Conservation (phyloP, 495 filamentous ascomycete genomes). For the Umbilicaria muhlenbergii region DNA sequence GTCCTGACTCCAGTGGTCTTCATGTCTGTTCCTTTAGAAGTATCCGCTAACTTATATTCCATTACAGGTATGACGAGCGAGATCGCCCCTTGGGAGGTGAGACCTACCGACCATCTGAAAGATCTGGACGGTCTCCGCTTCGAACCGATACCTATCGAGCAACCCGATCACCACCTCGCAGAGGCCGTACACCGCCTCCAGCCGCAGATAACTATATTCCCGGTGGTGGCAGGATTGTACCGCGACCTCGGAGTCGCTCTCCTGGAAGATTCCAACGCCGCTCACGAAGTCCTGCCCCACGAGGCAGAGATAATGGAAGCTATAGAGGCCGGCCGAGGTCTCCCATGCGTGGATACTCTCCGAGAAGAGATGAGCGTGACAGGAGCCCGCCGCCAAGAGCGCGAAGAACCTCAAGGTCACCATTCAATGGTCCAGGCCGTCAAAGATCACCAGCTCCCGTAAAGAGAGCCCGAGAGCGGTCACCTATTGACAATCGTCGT, state of each 20-base stretch:
- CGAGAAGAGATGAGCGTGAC: conserved; percentile 29
- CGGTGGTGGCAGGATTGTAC: conserved; percentile 20
- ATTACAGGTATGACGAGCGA: conserved; percentile 33
- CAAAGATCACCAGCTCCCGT: conserved; percentile 19
- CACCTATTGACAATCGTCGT: conserved; percentile 13
- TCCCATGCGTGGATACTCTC: conserved; percentile 28
- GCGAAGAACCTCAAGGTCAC: conserved; percentile 30
- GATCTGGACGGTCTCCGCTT: conserved; percentile 21
- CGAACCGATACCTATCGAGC: conserved; percentile 24
- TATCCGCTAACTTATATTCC: not conserved
- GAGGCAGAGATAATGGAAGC: conserved; percentile 20
- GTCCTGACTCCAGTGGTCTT: conserved; percentile 1
- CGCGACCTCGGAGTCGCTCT: conserved; percentile 29
- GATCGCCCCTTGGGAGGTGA: conserved; percentile 26
- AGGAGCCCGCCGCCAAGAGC: conserved; percentile 23
- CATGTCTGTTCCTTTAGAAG: not conserved
- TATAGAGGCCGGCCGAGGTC: conserved; percentile 25
- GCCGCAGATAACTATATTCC: conserved; percentile 35
- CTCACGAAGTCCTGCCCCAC: conserved; percentile 29
- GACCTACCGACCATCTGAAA: conserved; percentile 34
- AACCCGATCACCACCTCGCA: conserved; percentile 19
- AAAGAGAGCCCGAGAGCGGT: conserved; percentile 21
- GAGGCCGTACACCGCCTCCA: conserved; percentile 12
- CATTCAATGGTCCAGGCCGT: conserved; percentile 13
- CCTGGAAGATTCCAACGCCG: conserved; percentile 27